These are phyloP conservation scores for Neocatenulostroma microsporum DNA, from an alignment of 2,329 filamentous ascomycete genomes.

Conservation along the genomic window DNA sequence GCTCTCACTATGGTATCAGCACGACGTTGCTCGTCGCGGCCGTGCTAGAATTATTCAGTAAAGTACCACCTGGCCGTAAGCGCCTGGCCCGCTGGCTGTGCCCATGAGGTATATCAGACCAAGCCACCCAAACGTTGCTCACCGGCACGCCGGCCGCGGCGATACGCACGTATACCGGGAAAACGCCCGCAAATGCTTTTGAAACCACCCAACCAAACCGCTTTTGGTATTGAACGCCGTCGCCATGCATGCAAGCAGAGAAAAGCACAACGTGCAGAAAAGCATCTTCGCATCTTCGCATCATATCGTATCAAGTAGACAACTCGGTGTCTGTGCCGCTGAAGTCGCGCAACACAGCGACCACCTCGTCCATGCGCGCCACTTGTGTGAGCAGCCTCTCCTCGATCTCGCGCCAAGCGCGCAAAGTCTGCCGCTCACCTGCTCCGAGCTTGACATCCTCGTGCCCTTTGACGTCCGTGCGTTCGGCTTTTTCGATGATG, in stretches of 20 bases:
- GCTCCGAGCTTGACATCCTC: conserved; percentile 72
- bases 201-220: neutral
- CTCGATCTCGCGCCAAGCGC: conserved; percentile 54
- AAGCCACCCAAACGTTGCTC: no score
- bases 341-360: conserved; percentile 70
- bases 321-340: conserved; percentile 20
- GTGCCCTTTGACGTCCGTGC: conserved; percentile 76
- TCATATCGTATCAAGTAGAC: neutral
- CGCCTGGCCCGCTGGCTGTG: no score
- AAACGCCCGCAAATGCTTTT: conserved; percentile 2
- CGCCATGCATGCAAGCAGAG: conserved; percentile 6
- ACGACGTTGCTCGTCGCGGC: no score
- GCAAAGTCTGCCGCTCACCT: conserved; percentile 62
- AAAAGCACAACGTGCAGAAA: neutral
- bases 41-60: no score
- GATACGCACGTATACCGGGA: no score
- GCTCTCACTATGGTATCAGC: no score
- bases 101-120: no score
- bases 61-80: no score
- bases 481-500: conserved; percentile 72
- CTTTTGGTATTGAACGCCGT: conserved; percentile 5
- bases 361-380: conserved; percentile 71
- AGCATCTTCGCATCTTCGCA: neutral
- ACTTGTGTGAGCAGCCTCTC: conserved; percentile 72
- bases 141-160: no score